Evolutionary conservation across 202 grass and related monocot species (phyloP), one percentile per base, ranked within the genome.

Genomic region (Eragrostis tef): DNA sequence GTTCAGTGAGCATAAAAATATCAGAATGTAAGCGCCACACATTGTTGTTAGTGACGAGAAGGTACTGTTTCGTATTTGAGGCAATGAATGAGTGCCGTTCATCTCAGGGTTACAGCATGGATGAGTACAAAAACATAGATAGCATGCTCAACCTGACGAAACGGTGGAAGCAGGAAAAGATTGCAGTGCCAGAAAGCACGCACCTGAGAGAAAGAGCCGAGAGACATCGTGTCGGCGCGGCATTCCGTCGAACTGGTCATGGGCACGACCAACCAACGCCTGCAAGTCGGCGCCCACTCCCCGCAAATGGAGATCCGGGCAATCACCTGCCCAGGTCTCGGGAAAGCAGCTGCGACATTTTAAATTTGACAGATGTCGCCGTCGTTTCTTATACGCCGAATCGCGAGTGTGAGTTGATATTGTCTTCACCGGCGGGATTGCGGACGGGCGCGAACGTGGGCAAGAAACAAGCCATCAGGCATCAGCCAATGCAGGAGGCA

Each of bases 241-340:
- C 62, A 60, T 81, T 75, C 31, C 78, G 14, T 76, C 78, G 43
- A 86, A 45, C 52, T 52, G 16, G 22, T 13, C 9, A 9, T 24
- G 12, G 47, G 47, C 67, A 44, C 21, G 3, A 31, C 6, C 16
- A 66, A 42, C 16, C 64, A 42, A 1, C 16, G 29, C 14, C 62
- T 16, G 22, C 3, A 61, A 61, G 10, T 42, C 20, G 3, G 2
- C 19, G 50, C 56, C 17, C 19, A 6, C 5, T 16, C 9, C 27
- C 3, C 14, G 27, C 16, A 6, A 39, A 54, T 0, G 16, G 16
- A 34, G 25, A 1, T 11, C 25, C 46, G 9, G 25, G 24, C 13
- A 29, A 19, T 6, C 24, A 6, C 0, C 15, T 51, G 3, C 69
- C 14, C 3, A 52, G 25, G 13, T 0, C 6, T 11, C 0, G 15